Conservation (phyloP, 441 rosid genomes). For the Adansonia rubrostipa region DNA sequence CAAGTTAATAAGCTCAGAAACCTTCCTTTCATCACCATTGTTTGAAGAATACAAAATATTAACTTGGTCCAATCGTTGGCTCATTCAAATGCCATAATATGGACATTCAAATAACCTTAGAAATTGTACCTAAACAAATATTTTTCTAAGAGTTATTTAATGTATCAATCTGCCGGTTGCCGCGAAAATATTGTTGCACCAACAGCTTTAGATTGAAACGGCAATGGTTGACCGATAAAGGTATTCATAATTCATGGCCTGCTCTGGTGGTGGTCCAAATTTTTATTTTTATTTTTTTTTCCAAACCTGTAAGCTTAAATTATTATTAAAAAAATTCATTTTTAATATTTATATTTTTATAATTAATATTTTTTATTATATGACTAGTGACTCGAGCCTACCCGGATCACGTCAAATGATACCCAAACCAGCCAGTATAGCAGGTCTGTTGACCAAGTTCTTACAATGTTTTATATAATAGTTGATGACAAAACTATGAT, state of each 20-base stretch:
- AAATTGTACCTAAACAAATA: background rate
- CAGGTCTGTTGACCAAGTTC: background rate
- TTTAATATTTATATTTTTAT: too few species aligned
- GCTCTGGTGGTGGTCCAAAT: too few species aligned
- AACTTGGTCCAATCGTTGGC: constrained; percentile 1
- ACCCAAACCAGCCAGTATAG: too few species aligned
- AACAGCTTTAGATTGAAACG: background rate
- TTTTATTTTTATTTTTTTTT: too few species aligned
- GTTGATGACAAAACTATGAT: background rate
- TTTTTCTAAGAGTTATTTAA: background rate
- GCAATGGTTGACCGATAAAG: background rate
- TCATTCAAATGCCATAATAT: background rate
- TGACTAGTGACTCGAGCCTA: too few species aligned
- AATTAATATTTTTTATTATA: too few species aligned
- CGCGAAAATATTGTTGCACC: background rate
- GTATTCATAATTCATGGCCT: too few species aligned
- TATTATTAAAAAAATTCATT: too few species aligned
- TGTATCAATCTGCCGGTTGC: background rate
- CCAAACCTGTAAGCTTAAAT: too few species aligned
- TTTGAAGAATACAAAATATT: too few species aligned
- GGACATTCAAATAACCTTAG: background rate
- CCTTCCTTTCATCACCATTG: too few species aligned
- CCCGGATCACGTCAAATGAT: too few species aligned
- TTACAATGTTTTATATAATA: background rate
- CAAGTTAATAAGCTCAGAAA: background rate